A percentile compares a stretch with the other conserved stretches of the same genome.
Conservation (phyloP, 192 early-diverging fungal species). For the Coemansia sp. region DNA sequence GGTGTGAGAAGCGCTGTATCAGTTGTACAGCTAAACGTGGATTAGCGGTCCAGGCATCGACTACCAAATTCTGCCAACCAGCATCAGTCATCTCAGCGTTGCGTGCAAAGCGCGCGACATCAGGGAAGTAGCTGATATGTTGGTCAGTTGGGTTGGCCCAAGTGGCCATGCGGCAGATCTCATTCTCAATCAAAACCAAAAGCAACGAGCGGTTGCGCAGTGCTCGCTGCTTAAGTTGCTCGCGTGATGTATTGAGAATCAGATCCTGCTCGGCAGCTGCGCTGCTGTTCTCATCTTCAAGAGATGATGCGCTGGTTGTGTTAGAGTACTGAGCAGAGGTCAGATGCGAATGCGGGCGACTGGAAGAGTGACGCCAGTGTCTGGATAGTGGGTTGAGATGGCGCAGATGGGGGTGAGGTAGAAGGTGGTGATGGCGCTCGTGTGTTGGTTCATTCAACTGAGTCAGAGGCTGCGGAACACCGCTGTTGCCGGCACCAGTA, state of each 20-base stretch:
- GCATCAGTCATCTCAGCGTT: constrained; percentile 55
- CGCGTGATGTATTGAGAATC: constrained; percentile 34
- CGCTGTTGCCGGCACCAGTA: constrained; percentile 1
- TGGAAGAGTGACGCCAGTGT: constrained; percentile 15
- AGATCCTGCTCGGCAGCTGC: constrained; percentile 9
- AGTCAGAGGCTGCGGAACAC: constrained; percentile 7
- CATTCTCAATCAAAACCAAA: constrained; percentile 84
- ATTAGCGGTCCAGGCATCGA: constrained; percentile 80
- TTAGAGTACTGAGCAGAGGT: constrained; percentile 14
- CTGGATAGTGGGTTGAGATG: constrained; percentile 22
- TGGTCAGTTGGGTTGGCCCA: constrained; percentile 81
- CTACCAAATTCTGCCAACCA: constrained; percentile 72
- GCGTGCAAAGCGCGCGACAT: constrained; percentile 30
- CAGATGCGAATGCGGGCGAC: neutral
- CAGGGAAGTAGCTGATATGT: constrained; percentile 27
- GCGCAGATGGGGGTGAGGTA: constrained; percentile 28
- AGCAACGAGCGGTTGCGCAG: constrained; percentile 56
- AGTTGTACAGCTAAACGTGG: constrained; percentile 84
- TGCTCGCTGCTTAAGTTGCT: constrained; percentile 35
- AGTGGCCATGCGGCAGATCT: constrained; percentile 75
- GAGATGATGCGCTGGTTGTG: constrained; percentile 33
- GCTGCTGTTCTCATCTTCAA: constrained; percentile 15
- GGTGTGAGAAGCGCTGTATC: constrained; percentile 68
- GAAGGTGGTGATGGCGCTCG: constrained; percentile 9
- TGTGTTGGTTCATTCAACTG: neutral